Evolutionary conservation across 805 yeast genomes (phyloP), one percentile per base, ranked within the genome.

Genomic region (Cyberlindnera maclurae): DNA sequence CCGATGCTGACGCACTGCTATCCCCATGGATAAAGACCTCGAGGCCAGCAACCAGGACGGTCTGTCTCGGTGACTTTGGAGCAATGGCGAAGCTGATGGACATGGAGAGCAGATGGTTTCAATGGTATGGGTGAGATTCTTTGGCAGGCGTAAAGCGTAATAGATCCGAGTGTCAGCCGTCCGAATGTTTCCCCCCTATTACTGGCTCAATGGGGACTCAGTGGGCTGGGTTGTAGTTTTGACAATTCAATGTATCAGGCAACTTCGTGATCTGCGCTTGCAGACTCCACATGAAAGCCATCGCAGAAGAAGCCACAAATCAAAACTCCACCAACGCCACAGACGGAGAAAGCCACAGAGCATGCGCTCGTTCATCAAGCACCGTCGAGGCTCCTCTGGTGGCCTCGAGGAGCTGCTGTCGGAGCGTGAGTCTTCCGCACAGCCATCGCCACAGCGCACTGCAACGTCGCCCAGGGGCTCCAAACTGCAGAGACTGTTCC

Each of bases 331-430:
- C 8, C 24, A 20, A 20, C 24, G 8, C 8, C 24, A 20, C 24
- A 20, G 24, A 20, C 8, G 8, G 24, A 20, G 24, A 20, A 12
- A 9, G n/a, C 27, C 12, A 15, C 27, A 15, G 8, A 6, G 27
- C 1, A 64, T 64, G 70, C 51, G 63, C 30, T 61, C 70, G 3
- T 63, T 65, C 46, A 65, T 65, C 31, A 64, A 61, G 39, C 68
- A 64, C 40, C 55, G 58, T 28, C 54, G 58, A 33, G 62, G 66
- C 5, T 55, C 55, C 15, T 60, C 68, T 1, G 45, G 55, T 22
- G 38, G 39, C 6, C 31, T 41, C 13, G 43, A 42, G n/a, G 17
- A 28, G 12, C 29, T 15, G 20, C 28, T 12, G 9, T 10, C 6
- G 13, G 33, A 31, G 33, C 30, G 10, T 12, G 13, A n/a, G 20